phyloP scores from a whole-genome alignment of 768 basidiomycete genomes.

The Lentinus tigrinus region DNA sequence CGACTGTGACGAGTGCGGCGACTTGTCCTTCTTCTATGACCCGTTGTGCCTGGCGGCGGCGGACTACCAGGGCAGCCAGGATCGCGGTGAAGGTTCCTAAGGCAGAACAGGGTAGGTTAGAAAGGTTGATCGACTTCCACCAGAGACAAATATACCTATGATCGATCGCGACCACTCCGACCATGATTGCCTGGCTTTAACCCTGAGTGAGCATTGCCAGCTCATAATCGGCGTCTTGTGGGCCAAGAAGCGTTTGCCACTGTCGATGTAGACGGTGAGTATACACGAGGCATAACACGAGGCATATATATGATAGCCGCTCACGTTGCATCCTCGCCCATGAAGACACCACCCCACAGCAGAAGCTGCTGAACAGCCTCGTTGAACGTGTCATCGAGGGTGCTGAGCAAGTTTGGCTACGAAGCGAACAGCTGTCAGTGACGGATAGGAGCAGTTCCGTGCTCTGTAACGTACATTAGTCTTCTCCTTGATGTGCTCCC shows the following conservation, averaged over 20 bases:
- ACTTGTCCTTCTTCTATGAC: conserved; percentile 64
- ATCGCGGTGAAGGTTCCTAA: conserved; percentile 22
- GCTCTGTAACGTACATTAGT: conserved; percentile 31
- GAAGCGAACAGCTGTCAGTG: not conserved
- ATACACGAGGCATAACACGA: not conserved
- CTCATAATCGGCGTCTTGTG: conserved; percentile 68
- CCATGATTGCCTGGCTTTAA: conserved; percentile 69
- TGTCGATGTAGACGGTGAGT: conserved; percentile 27
- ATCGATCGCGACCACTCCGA: conserved; percentile 63
- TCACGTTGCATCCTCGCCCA: conserved; percentile 64
- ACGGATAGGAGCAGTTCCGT: not conserved
- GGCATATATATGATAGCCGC: conserved; percentile 27
- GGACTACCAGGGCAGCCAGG: conserved; percentile 23
- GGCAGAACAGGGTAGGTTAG: conserved; percentile 2
- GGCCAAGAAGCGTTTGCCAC: conserved; percentile 73
- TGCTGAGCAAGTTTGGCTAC: conserved; percentile 53
- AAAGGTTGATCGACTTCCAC: not conserved
- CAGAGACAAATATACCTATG: conserved; percentile 46
- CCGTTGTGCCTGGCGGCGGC: conserved; percentile 47
- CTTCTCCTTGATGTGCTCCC: conserved; percentile 55
- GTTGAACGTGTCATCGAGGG: conserved; percentile 72
- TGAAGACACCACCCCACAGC: conserved; percentile 70
- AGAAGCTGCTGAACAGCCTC: conserved; percentile 77
- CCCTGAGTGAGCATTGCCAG: conserved; percentile 62
- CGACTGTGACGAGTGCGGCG: conserved; percentile 72